Conservation (phyloP, 1,139 yeast species). For the Pichia sp. region DNA sequence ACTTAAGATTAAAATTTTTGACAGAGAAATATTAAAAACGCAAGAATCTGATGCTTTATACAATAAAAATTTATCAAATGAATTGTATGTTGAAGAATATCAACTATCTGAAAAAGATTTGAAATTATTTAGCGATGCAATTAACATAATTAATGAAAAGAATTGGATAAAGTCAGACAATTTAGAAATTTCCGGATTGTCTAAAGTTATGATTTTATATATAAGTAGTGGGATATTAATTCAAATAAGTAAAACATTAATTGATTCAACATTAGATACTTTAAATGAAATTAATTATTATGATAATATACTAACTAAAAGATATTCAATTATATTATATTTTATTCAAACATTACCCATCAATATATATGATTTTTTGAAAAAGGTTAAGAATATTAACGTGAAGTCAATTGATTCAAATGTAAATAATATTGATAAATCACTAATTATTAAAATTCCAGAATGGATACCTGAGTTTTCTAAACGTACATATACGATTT, state of each 20-base stretch:
- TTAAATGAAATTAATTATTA: slow-evolving; percentile 31
- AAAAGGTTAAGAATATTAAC: background rate
- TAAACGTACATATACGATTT: background rate
- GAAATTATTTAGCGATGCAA: background rate
- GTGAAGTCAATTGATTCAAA: no score
- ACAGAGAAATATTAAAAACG: background rate
- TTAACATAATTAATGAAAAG: slow-evolving; percentile 1
- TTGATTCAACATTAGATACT: slow-evolving; percentile 20
- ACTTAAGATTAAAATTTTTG: background rate
- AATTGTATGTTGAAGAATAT: background rate
- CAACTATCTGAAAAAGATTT: background rate
- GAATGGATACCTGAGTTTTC: slow-evolving; percentile 22
- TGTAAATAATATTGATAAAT: no score
- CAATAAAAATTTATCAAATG: background rate
- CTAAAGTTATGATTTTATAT: slow-evolving; percentile 4
- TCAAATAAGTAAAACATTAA: slow-evolving; percentile 3
- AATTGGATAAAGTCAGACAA: slow-evolving; percentile 2
- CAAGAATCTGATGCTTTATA: background rate
- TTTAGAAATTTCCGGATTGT: background rate
- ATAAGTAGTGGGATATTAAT: background rate
- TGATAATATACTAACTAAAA: slow-evolving; percentile 29
- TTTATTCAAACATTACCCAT: slow-evolving; percentile 33
- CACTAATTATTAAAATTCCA: slow-evolving; percentile 16
- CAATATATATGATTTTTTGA: slow-evolving; percentile 16
- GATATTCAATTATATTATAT: slow-evolving; percentile 27